phyloP scores from a whole-genome alignment of 2,329 filamentous ascomycete species.

The Diaporthe vaccinii region DNA sequence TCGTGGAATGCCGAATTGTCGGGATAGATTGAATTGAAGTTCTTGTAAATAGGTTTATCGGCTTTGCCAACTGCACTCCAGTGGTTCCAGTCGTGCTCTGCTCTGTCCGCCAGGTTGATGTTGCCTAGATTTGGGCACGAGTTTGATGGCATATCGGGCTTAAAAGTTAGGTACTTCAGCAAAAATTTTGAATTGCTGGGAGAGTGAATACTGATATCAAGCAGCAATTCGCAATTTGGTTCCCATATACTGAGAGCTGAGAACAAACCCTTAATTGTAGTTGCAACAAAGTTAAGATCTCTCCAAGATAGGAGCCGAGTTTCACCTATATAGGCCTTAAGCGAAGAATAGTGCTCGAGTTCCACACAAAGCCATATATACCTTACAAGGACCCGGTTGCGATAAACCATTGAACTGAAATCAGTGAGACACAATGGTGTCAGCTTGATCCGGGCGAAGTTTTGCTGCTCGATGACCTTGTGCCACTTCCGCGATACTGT shows the following conservation, averaged over 20 bases:
- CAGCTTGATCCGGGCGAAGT: conserved; percentile 49
- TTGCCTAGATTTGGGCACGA: background rate
- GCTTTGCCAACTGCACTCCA: background rate
- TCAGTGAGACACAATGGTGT: conserved; percentile 47
- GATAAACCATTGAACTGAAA: conserved; percentile 47
- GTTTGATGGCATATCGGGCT: background rate
- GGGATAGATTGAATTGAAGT: background rate
- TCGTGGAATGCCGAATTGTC: background rate
- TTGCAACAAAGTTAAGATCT: conserved; percentile 39
- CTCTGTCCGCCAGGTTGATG: background rate
- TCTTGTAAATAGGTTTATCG: background rate
- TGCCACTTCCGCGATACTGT: conserved; percentile 52
- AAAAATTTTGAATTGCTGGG: conserved; percentile 1
- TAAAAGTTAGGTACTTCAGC: background rate
- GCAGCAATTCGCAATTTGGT: conserved; percentile 28
- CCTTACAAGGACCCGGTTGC: conserved; percentile 46
- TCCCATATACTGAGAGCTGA: conserved; percentile 48
- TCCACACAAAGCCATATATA: conserved; percentile 50
- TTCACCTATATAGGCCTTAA: conserved; percentile 37
- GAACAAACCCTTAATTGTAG: conserved; percentile 44
- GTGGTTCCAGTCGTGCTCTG: background rate
- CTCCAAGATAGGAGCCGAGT: conserved; percentile 40
- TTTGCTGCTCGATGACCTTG: conserved; percentile 47
- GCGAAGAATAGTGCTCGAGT: conserved; percentile 48
- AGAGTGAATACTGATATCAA: conserved; percentile 6